Conservation (phyloP, 441 rosid genomes). For the Eutrema salsugineum region DNA sequence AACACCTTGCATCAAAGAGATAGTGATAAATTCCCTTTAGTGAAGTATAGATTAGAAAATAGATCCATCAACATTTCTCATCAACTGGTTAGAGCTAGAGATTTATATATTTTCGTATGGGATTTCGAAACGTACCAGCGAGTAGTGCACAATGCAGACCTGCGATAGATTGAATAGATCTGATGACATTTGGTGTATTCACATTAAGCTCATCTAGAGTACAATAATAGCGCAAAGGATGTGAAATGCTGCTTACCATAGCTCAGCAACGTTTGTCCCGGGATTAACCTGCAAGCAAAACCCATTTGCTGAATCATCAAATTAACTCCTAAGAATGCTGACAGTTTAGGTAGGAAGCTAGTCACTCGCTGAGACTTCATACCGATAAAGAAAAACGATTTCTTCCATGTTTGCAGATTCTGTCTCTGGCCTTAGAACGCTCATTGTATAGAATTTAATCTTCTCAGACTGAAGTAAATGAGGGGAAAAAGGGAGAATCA, state of each 20-base stretch:
- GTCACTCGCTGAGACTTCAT: conserved; percentile 18
- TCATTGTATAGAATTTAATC: conserved; percentile 84
- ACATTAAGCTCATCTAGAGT: neutral
- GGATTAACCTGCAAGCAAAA: conserved; percentile 64
- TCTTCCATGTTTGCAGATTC: conserved; percentile 58
- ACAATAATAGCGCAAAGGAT: neutral
- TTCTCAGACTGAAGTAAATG: conserved; percentile 59
- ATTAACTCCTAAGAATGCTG: neutral
- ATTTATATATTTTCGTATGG: neutral
- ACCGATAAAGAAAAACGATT: conserved; percentile 87
- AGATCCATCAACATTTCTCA: neutral
- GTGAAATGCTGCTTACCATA: conserved; percentile 60
- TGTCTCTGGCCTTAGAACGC: conserved; percentile 77
- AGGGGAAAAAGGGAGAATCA: neutral
- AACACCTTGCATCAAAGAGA: conserved; percentile 49
- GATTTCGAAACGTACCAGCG: conserved; percentile 50
- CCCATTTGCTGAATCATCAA: conserved; percentile 5
- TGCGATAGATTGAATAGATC: conserved; percentile 31
- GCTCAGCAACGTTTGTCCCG: conserved; percentile 84
- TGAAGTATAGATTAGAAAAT: neutral
- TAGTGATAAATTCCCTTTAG: neutral
- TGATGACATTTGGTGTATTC: conserved; percentile 3
- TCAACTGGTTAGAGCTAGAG: neutral
- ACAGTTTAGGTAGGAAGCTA: neutral
- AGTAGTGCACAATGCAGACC: conserved; percentile 90